These are phyloP conservation scores for Leucaena leucocephala DNA, from an alignment of 306 rosid genomes.

Conservation along the genomic window DNA sequence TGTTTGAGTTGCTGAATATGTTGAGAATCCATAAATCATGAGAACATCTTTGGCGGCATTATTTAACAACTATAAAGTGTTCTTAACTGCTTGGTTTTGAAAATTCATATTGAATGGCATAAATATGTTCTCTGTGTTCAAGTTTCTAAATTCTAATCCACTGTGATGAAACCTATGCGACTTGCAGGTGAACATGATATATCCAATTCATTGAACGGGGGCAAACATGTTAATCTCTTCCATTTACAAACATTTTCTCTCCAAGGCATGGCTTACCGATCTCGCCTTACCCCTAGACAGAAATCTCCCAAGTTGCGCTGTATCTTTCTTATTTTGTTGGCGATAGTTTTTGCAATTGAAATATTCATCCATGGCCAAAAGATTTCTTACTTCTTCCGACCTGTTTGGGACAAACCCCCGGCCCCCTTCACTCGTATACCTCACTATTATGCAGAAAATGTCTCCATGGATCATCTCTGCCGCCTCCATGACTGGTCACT, in stretches of 20 bases:
- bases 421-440: constrained; percentile 61
- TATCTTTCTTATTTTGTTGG: constrained; percentile 45
- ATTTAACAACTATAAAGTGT: not conserved
- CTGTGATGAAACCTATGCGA: constrained; percentile 44
- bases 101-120: constrained; percentile 20
- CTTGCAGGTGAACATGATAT: constrained; percentile 57
- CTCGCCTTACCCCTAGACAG: constrained; percentile 48
- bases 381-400: constrained; percentile 78
- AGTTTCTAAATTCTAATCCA: constrained; percentile 25
- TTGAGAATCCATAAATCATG: constrained; percentile 19
- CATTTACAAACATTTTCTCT: constrained; percentile 27
- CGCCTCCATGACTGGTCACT: constrained; percentile 83
- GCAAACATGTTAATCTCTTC: constrained; percentile 37
- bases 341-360: constrained; percentile 56
- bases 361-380: constrained; percentile 50
- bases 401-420: constrained; percentile 89
- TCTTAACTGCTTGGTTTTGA: constrained; percentile 16
- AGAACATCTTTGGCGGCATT: not conserved
- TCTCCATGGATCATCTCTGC: constrained; percentile 79
- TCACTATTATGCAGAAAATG: constrained; percentile 91
- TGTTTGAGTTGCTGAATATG: not conserved
- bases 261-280: constrained; percentile 49
- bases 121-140: not conserved
- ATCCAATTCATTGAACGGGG: constrained; percentile 38
- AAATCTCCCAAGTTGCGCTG: constrained; percentile 47